Conservation (phyloP, 768 basidiomycete species). For the Hebeloma cylindrosporum region DNA sequence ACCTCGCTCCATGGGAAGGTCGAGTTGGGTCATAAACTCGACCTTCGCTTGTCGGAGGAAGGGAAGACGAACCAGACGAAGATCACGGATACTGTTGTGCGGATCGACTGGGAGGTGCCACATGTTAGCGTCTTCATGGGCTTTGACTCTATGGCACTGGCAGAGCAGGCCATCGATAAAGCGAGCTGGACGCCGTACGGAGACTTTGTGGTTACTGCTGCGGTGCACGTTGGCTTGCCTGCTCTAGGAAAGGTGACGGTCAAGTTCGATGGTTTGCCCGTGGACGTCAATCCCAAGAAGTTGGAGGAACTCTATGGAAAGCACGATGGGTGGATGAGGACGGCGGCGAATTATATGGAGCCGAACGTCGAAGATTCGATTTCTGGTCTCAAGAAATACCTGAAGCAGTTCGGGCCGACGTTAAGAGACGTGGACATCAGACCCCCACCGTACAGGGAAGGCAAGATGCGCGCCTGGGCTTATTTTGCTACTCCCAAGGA, state of each 20-base stretch:
- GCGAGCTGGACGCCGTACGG: constrained; percentile 38
- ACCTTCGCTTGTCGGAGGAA: constrained; percentile 46
- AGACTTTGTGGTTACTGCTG: constrained; percentile 45
- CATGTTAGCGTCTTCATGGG: constrained; percentile 60
- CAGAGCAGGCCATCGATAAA: constrained; percentile 48
- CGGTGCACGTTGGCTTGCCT: constrained; percentile 56
- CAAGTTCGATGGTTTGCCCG: constrained; percentile 55
- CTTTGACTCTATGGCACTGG: constrained; percentile 49
- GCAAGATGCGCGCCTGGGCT: constrained; percentile 53
- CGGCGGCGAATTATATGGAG: constrained; percentile 42
- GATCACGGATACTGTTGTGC: constrained; percentile 55
- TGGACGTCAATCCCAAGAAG: constrained; percentile 38
- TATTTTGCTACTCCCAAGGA: constrained; percentile 50
- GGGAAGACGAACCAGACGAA: constrained; percentile 33
- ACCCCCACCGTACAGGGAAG: constrained; percentile 51
- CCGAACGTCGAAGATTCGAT: constrained; percentile 41
- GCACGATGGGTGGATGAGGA: constrained; percentile 52
- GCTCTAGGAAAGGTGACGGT: constrained; percentile 61
- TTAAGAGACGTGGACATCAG: constrained; percentile 44
- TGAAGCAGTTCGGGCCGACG: constrained; percentile 32
- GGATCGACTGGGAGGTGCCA: constrained; percentile 62
- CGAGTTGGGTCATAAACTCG: constrained; percentile 39
- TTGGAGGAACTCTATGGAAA: constrained; percentile 43
- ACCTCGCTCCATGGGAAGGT: constrained; percentile 47
- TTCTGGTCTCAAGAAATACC: constrained; percentile 38